Evolutionary conservation across 2,329 filamentous ascomycete species (phyloP).

Genomic region (Blastomyces parvus): DNA sequence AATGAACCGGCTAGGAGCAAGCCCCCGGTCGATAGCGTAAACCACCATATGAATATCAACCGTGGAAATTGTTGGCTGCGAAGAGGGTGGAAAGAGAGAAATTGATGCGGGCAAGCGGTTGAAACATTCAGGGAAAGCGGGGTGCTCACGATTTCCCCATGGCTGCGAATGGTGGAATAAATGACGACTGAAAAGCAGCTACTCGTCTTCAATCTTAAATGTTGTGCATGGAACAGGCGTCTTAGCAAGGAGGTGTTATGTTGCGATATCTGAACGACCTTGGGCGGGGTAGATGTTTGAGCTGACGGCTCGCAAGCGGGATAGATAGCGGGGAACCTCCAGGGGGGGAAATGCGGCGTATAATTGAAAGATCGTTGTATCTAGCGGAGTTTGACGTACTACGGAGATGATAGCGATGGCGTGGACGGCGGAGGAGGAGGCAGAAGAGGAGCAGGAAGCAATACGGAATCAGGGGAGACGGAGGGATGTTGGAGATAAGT

Average conservation of each 20-base stretch:
- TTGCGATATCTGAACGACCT: background rate
- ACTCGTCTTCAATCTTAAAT: background rate
- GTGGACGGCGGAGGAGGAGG: background rate
- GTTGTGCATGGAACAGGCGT: background rate
- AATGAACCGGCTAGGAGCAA: background rate
- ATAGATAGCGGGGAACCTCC: background rate
- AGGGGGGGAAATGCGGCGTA: background rate
- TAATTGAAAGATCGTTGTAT: background rate
- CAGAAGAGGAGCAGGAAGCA: background rate
- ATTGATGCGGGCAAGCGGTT: background rate
- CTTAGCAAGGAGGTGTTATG: too few relatives aligned
- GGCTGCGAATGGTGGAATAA: background rate
- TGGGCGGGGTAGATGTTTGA: background rate
- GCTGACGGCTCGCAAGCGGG: background rate
- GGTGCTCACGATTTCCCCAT: slow-evolving; percentile 9
- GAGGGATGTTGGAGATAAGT: background rate
- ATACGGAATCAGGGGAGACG: background rate
- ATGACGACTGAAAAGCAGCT: background rate
- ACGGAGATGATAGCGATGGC: background rate
- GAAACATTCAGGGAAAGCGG: background rate
- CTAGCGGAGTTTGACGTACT: background rate
- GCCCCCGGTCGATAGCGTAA: background rate
- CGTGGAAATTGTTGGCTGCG: background rate
- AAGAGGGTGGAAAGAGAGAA: too few relatives aligned
- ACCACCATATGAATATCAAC: background rate